phyloP scores from a whole-genome alignment of 2,329 filamentous ascomycete genomes.

The Waltergamsia citrina region DNA sequence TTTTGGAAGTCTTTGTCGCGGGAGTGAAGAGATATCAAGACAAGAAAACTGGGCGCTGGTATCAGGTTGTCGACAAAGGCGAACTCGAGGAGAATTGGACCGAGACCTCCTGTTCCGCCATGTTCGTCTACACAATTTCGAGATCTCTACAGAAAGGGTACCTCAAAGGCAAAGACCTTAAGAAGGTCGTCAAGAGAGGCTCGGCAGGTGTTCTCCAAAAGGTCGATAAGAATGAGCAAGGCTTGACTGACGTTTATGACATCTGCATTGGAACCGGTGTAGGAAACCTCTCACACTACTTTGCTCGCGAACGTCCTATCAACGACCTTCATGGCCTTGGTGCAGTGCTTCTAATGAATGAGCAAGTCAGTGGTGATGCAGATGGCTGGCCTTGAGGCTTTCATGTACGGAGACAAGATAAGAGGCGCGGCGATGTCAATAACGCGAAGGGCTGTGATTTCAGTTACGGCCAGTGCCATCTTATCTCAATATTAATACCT shows the following conservation, averaged over 20 bases:
- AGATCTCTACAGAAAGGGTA: slow-evolving; percentile 1
- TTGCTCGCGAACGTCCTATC: neutral
- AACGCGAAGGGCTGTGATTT: too few species aligned
- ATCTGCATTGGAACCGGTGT: slow-evolving; percentile 4
- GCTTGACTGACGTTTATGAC: slow-evolving; percentile 4
- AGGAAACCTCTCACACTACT: slow-evolving; percentile 1
- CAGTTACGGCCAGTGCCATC: too few species aligned
- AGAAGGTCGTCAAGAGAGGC: slow-evolving; percentile 1
- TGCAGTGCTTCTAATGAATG: slow-evolving; percentile 5
- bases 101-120: slow-evolving; percentile 5
- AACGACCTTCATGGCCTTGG: slow-evolving; percentile 6
- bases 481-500: too few species aligned
- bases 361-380: too few species aligned
- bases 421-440: too few species aligned
- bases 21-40: slow-evolving; percentile 2
- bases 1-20: neutral
- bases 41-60: slow-evolving; percentile 3
- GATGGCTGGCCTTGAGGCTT: too few species aligned
- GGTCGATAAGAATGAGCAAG: slow-evolving; percentile 1
- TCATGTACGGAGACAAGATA: too few species aligned
- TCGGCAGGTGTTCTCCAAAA: slow-evolving; percentile 3
- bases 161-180: neutral
- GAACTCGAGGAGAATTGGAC: slow-evolving; percentile 4
- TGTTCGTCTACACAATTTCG: slow-evolving; percentile 3
- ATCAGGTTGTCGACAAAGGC: slow-evolving; percentile 4